Base-by-base conservation (phyloP, 2,329 filamentous ascomycete species). In the Acarospora socialis region DNA sequence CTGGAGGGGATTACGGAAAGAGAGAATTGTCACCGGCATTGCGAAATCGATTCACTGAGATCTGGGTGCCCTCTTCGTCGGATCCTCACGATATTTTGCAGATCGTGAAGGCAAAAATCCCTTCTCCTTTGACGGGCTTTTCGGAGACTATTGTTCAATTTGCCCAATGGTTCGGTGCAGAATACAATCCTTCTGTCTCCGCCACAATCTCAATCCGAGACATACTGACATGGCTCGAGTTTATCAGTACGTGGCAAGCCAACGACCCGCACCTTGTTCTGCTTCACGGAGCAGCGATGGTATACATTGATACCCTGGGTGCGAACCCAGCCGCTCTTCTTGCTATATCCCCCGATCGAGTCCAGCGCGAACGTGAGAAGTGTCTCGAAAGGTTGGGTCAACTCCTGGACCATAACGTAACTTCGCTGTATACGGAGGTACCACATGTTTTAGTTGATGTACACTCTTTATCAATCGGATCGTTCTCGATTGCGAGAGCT, bases 1-100 rank as follows among this genome's bases (percentile, higher is more conserved):
- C 90, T 6, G 92, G 92, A 30, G 90, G 92, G 27, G 90, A 99
- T 50, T 98, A 95, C 52, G 90, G 90, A 42, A 99, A 99, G 60
- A 83, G 87, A 45, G 90, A 99, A 53, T 68, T 99, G 8, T 98
- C 90, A 1, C 90, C 90, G 3, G 92, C 90, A 9, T 61, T 99
- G 37, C 72, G 90, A 27, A 98, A 99, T 52, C 81, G 90, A 38
- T 93, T 99, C 52, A 99, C 90, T 0, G 90, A 99, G 55, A 94
- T 99, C 6, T 98, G 90, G 90, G 90, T 95, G 1, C 84, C 90
- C 1, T 71, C 86, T 1, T 61, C 95, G 36, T 84, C 83, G 1
- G 81, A 87, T 37, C 70, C 73, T 31, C 76, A 84, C 18, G 92
- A 99, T 50, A 77, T 95, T 20, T 59, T 84, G 13, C 79, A 92